These are phyloP conservation scores for Aspergillus transmontanensis DNA, from an alignment of 2,329 filamentous ascomycete genomes.

Conservation along the genomic window DNA sequence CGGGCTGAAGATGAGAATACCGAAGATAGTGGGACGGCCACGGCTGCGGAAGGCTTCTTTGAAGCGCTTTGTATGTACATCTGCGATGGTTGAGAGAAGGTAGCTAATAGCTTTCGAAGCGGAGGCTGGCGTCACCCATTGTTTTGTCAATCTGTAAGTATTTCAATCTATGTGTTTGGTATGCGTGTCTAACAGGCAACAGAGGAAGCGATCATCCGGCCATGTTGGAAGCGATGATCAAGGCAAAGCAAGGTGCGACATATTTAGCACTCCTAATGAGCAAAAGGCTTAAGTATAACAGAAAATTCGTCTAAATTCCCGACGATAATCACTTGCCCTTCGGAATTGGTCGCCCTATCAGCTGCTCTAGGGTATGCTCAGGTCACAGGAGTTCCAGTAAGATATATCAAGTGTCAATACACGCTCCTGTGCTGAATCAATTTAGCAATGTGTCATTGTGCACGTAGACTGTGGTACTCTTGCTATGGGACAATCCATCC, in stretches of 20 bases:
- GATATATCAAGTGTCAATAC: background rate
- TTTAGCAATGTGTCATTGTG: slow-evolving; percentile 10
- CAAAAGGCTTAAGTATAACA: background rate
- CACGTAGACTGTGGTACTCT: slow-evolving; percentile 15
- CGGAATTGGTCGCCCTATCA: slow-evolving; percentile 13
- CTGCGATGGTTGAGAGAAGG: background rate
- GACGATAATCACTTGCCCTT: slow-evolving; percentile 13
- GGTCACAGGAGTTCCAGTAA: slow-evolving; percentile 8
- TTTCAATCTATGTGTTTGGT: background rate
- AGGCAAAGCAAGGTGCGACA: background rate
- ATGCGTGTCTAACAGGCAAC: background rate
- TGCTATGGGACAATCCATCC: slow-evolving; percentile 14
- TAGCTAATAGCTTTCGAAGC: background rate
- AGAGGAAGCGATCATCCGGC: slow-evolving; percentile 13
- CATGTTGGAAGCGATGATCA: slow-evolving; percentile 15
- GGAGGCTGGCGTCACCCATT: slow-evolving; percentile 14
- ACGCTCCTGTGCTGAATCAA: background rate
- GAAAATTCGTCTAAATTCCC: slow-evolving; percentile 7
- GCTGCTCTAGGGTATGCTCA: slow-evolving; percentile 14
- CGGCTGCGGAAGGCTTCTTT: background rate
- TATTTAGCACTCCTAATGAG: background rate
- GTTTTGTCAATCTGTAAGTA: slow-evolving; percentile 9
- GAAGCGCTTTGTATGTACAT: background rate
- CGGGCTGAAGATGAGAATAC: background rate
- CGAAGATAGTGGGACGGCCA: background rate